Conservation (phyloP, 169 alveolate species). For the Eimeria necatrix region DNA sequence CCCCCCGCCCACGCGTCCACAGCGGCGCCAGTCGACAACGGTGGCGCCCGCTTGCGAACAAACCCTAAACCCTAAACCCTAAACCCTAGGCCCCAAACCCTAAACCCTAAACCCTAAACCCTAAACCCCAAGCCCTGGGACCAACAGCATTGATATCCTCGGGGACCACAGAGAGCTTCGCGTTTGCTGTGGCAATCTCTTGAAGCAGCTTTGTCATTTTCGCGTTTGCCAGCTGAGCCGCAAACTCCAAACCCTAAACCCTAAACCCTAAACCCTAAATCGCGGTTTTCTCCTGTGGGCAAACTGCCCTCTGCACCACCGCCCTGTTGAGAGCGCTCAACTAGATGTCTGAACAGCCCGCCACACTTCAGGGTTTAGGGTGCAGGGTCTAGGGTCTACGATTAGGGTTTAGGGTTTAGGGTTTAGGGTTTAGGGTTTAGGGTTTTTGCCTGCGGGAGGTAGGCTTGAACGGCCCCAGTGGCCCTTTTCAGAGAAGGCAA, state of each 20-base stretch:
- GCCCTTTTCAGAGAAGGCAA: constrained; percentile 75
- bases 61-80: constrained; percentile 50
- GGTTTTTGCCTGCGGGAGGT: constrained; percentile 79
- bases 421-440: constrained; percentile 39
- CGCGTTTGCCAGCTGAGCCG: constrained; percentile 63
- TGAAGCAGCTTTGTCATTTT: constrained; percentile 82
- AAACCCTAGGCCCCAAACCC: constrained; percentile 39
- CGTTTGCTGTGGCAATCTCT: constrained; percentile 82
- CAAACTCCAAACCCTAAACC: constrained; percentile 30
- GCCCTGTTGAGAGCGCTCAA: not conserved
- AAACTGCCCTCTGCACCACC: too few species aligned
- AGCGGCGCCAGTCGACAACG: too few species aligned
- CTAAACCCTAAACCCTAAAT: constrained; percentile 41
- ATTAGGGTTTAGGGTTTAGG: not conserved
- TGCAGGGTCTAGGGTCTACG: not conserved
- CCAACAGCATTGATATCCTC: constrained; percentile 85
- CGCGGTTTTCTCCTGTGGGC: too few species aligned
- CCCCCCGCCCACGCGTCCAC: too few species aligned
- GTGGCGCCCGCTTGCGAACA: too few species aligned
- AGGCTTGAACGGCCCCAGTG: constrained; percentile 33
- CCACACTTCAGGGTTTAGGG: not conserved
- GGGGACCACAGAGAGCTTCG: constrained; percentile 87
- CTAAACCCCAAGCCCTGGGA: not conserved
- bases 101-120: constrained; percentile 22
- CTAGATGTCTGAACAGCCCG: too few species aligned